These are phyloP conservation scores for Candida pseudoviswanathii DNA, from an alignment of 1,139 yeast species.

Conservation along the genomic window DNA sequence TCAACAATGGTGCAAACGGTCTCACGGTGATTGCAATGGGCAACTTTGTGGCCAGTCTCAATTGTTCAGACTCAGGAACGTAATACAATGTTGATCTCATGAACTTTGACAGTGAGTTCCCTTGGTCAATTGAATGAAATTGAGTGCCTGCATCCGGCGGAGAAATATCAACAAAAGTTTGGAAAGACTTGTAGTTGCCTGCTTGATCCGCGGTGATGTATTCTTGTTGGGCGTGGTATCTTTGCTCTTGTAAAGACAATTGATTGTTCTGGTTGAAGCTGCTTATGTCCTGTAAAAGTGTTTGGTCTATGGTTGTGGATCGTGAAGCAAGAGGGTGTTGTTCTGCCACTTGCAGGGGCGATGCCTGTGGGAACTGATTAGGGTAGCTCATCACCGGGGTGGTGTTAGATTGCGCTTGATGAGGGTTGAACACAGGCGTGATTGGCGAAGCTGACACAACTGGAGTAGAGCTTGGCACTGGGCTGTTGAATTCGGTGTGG, in stretches of 20 bases:
- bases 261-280: conserved; percentile 9
- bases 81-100: conserved; percentile 81
- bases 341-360: conserved; percentile 1
- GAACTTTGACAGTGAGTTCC: conserved; percentile 79
- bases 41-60: conserved; percentile 69
- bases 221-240: conserved; percentile 55
- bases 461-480: conserved; percentile 11
- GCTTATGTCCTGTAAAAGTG: conserved; percentile 11
- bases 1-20: conserved; percentile 72
- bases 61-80: conserved; percentile 73
- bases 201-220: conserved; percentile 35
- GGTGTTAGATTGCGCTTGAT: neutral
- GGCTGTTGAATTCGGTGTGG: conserved; percentile 33
- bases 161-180: conserved; percentile 70
- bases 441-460: conserved; percentile 7
- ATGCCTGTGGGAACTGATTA: conserved; percentile 1
- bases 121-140: conserved; percentile 75
- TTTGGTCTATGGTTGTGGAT: conserved; percentile 12
- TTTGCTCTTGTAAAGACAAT: conserved; percentile 56
- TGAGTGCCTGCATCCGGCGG: conserved; percentile 86
- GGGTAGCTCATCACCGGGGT: neutral
- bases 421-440: neutral
- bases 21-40: conserved; percentile 82
- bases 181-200: conserved; percentile 47
- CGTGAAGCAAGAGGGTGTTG: neutral